Base-by-base conservation (phyloP, 1,284 basidiomycete genomes). In the Phenoliferia sp. region DNA sequence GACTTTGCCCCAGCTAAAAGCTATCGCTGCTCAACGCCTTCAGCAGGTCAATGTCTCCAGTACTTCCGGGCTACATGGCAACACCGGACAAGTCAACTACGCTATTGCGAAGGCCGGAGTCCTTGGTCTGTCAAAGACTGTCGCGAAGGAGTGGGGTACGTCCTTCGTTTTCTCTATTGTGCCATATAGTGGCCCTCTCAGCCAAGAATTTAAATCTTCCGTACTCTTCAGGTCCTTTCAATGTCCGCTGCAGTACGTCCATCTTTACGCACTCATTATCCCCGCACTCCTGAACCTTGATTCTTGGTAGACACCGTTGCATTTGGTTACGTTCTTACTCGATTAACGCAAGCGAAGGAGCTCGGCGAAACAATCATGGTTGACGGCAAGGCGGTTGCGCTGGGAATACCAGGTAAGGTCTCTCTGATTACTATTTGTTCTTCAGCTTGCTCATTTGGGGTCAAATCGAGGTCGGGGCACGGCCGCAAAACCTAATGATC, bases 111-210 rank as follows among this genome's bases (percentile, higher is more conserved):
- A 91, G 76, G 81, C 89, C 22, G 89, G 87, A 16, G 85, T 91
- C 32, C 75, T 87, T 63, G 90, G 90, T 35, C 80, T 65, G 35
- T 29, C 59, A 17, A 92, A 92, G 82, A 92, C 90, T 19, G 86
- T 90, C 72, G 87, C 87, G 61, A 93, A 92, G 79, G 90, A 93
- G 78, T 93, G 90, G 90, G 90, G 91, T 65, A 7, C 59, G 1
- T 5, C 16, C 2, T 12, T 17, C 5, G 15, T 59, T 12, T 16
- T 7, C 44, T 58, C 12, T 22, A n/a, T 12, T 5, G 16, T 2
- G 1, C 28, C 29, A 0, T 1, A 1, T 28, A 52, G 22, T n/a
- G n/a, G 26, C n/a, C 34, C 19, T 19, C 22, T 3, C 17, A 39
- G n/a, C 9, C 16, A 0, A 1, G 0, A 26, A 12, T 35, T 68